Evolutionary conservation across 2,329 filamentous ascomycete species (phyloP).

Genomic region (Phialophora verrucosa): DNA sequence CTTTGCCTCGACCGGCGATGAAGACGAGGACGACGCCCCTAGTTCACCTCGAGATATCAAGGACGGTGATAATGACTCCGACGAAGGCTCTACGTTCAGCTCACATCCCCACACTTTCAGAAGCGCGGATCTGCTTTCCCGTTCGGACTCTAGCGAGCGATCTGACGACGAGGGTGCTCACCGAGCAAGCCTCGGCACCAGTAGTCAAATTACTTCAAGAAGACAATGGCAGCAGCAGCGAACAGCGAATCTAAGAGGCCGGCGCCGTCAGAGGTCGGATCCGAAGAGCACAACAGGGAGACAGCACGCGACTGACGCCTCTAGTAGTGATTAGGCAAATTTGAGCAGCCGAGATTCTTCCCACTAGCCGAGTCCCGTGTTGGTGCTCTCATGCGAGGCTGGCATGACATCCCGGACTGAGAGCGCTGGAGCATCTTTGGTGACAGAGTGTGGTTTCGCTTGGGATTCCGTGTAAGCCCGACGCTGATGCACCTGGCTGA

Average conservation of each 20-base stretch:
- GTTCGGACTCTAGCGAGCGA: not conserved
- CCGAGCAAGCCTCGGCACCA: not conserved
- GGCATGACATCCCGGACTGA: not conserved
- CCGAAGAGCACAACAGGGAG: not conserved
- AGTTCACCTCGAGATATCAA: not conserved
- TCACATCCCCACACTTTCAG: not conserved
- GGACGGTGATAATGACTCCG: not conserved
- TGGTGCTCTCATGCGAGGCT: not conserved
- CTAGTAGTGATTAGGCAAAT: not conserved
- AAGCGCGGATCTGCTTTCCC: not conserved
- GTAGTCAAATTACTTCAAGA: not conserved
- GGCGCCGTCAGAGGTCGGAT: not conserved
- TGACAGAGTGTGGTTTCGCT: not conserved
- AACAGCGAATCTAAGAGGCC: not conserved
- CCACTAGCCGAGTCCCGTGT: not conserved
- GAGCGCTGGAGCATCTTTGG: not conserved
- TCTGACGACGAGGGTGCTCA: not conserved
- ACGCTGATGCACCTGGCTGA: not conserved
- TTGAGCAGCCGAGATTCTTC: not conserved
- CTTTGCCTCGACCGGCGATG: not conserved
- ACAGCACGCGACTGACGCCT: not conserved
- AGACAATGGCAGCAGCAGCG: not conserved
- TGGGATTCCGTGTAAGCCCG: not conserved
- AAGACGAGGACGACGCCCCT: not conserved
- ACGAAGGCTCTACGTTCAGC: not conserved